A percentile compares a stretch with the other conserved stretches of the same genome.
phyloP scores from a whole-genome alignment of 1,284 basidiomycete genomes.

The Cryptococcus sp. region DNA sequence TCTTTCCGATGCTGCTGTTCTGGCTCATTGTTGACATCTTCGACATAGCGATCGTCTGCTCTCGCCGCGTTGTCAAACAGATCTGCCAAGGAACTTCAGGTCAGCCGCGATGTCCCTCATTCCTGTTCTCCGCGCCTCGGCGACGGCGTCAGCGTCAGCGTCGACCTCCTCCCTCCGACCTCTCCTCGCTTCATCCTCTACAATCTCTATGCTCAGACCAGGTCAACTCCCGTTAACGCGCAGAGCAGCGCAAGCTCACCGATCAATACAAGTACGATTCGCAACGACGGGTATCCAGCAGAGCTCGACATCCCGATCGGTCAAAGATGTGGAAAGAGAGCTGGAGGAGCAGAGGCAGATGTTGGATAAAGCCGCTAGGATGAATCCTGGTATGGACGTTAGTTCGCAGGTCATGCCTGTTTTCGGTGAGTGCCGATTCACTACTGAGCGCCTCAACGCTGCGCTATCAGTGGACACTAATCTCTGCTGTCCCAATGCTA shows the following conservation, averaged over 20 bases:
- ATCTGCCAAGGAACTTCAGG: neutral
- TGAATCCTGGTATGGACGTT: conserved; percentile 18
- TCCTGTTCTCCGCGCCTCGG: conserved; percentile 7
- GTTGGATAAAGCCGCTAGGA: conserved; percentile 14
- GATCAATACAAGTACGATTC: neutral
- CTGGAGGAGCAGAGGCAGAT: conserved; percentile 16
- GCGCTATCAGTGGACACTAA: too few relatives aligned
- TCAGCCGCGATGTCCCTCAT: conserved; percentile 8
- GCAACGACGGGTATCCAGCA: conserved; percentile 3
- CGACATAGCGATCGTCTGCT: too few relatives aligned
- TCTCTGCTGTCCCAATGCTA: neutral
- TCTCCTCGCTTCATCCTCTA: neutral
- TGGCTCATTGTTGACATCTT: too few relatives aligned
- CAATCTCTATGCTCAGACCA: neutral
- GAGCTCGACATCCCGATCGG: conserved; percentile 5
- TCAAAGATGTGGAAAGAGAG: conserved; percentile 18
- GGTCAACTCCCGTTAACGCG: neutral
- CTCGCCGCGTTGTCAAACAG: too few relatives aligned
- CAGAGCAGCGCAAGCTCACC: neutral
- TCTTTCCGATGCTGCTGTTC: too few relatives aligned
- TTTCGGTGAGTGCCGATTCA: conserved; percentile 14
- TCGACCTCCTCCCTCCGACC: neutral
- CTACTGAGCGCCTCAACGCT: too few relatives aligned
- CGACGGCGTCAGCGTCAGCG: conserved; percentile 5
- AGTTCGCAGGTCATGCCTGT: conserved; percentile 10